These are phyloP conservation scores for Effrenium voratum DNA, from an alignment of 73 alveolate genomes.

Conservation along the genomic window DNA sequence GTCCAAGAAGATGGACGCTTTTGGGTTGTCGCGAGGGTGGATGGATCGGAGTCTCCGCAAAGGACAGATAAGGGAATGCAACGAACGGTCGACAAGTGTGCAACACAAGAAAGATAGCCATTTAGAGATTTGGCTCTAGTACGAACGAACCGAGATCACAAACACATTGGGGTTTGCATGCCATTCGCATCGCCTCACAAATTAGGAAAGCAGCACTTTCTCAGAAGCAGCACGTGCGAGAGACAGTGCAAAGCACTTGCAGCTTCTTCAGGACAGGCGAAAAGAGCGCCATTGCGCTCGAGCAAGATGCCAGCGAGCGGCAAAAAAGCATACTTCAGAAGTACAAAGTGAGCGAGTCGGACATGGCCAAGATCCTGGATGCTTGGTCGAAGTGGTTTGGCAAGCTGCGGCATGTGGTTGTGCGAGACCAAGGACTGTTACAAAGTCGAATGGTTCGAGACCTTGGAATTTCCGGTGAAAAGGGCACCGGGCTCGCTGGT, in stretches of 20 bases:
- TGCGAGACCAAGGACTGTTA: not conserved
- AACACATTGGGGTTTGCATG: not conserved
- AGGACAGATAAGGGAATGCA: too few relatives aligned
- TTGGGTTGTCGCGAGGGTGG: conserved; percentile 47
- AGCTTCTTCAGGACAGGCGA: not conserved
- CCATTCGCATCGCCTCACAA: not conserved
- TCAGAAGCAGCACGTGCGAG: too few relatives aligned
- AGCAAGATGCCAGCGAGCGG: not conserved
- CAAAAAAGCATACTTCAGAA: conserved; percentile 37
- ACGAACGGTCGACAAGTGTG: too few relatives aligned
- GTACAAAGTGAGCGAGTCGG: conserved; percentile 21
- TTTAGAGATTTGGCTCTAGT: not conserved
- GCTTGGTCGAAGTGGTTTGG: not conserved
- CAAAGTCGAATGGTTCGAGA: conserved; percentile 48
- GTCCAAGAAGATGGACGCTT: not conserved
- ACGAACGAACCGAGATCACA: not conserved
- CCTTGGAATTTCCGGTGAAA: conserved; percentile 32
- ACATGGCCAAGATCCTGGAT: conserved; percentile 45
- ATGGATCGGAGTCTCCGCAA: too few relatives aligned
- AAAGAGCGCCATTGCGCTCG: too few relatives aligned
- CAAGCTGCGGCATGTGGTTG: not conserved
- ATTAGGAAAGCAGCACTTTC: too few relatives aligned
- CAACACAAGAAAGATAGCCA: too few relatives aligned
- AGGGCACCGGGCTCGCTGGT: not conserved
- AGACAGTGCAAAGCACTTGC: not conserved